A percentile compares a stretch with the other conserved stretches of the same genome.
Evolutionary conservation across 2,329 filamentous ascomycete genomes (phyloP).

Genomic region (Ceratocystis variospora): DNA sequence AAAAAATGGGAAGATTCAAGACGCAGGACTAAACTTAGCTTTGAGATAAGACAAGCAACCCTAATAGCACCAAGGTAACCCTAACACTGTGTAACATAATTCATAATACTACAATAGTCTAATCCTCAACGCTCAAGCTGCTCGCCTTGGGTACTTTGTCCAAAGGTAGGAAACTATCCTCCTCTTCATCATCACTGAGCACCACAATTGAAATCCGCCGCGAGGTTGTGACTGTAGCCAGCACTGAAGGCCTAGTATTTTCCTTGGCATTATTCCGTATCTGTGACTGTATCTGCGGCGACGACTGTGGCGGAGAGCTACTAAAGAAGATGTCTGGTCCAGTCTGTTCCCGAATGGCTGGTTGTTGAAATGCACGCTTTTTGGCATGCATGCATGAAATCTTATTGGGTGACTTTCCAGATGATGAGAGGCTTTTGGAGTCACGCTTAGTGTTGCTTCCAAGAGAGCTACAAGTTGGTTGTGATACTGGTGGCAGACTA

Average conservation of each 20-base stretch:
- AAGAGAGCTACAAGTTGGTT: not conserved
- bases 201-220: not conserved
- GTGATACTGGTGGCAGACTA: not conserved
- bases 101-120: not conserved
- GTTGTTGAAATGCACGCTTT: slow-evolving; percentile 9
- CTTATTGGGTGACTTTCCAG: not conserved
- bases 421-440: not conserved
- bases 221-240: not conserved
- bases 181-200: slow-evolving; percentile 12
- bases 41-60: not conserved
- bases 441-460: not conserved
- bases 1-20: not conserved
- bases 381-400: not conserved
- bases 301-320: slow-evolving; percentile 8
- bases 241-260: not conserved
- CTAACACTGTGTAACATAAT: not conserved
- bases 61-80: not conserved
- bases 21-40: not conserved
- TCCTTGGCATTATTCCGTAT: not conserved
- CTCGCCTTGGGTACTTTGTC: not conserved
- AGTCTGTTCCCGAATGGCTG: slow-evolving; percentile 5
- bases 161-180: not conserved
- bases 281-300: not conserved
- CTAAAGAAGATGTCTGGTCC: slow-evolving; percentile 15
- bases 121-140: not conserved